Base-by-base conservation (phyloP, 192 early-diverging fungal genomes). In the Chytriomyces sp. region DNA sequence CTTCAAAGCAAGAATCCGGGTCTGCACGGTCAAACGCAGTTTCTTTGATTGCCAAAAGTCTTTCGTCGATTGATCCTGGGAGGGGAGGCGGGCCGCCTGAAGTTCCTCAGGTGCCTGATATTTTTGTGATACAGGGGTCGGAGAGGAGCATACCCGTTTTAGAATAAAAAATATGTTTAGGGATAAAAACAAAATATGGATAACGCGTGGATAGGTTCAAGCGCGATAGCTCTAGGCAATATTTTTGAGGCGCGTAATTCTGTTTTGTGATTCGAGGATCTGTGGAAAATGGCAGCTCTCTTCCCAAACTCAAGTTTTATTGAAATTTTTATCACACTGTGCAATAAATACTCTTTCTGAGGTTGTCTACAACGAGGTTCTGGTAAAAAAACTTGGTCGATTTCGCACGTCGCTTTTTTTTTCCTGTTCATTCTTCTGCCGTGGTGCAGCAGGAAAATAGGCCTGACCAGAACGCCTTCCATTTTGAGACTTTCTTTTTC, bases 81-180 rank as follows among this genome's bases (percentile, higher is more conserved):
- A 57, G 20, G 53, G 16, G 9, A 53, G 26, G 43, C 11, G 28
- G n/a, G 9, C 3, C 44, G 9, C 69, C 69, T 13, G 69, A 20
- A 9, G 69, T 70, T 18, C 69, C 69, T 7, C 9, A n/a, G 16
- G 11, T 70, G 13, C 69, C 69, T 7, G 69, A 70, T 35, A 70
- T 70, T 13, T 70, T 57, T 57, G 69, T 70, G 10, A 50, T 70
- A 16, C 20, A 70, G 35, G 16, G 50, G 11, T 70, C 69, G 11
- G 69, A 57, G 16, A 13, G 20, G 53, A 13, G 53, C 20, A 13
- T 57, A 57, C 53, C 53, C 20, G 53, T 20, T 35, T 35, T 35
- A 35, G 35, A 35, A 35, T 35, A 35, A 35, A 35, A 35, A 35
- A n/a, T n/a, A 59, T n/a, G 57, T 59, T 59, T 59, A n/a, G 18